Percentiles rank a stretch among this genome's conserved stretches.
These are phyloP conservation scores for Diaporthe helianthi DNA, from an alignment of 2,329 filamentous ascomycete genomes.

Conservation along the genomic window DNA sequence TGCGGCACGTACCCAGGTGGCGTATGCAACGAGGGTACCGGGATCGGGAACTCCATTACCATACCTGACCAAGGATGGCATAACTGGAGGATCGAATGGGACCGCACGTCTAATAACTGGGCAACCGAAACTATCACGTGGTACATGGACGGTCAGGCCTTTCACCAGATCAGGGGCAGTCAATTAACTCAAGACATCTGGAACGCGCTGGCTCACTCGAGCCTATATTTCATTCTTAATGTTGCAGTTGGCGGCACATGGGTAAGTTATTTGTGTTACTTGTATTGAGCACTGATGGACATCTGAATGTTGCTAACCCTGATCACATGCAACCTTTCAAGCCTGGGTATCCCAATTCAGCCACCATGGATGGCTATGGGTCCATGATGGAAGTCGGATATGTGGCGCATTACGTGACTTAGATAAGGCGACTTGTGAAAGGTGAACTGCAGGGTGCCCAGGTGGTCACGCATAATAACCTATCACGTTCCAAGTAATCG, in stretches of 20 bases:
- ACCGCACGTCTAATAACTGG: slow-evolving; percentile 54
- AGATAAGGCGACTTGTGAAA: background rate
- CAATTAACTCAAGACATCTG: slow-evolving; percentile 52
- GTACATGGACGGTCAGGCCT: slow-evolving; percentile 54
- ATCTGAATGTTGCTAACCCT: background rate
- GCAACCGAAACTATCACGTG: slow-evolving; percentile 55
- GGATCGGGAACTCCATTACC: slow-evolving; percentile 45
- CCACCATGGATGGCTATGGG: slow-evolving; percentile 41
- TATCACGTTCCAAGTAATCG: no score
- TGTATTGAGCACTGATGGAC: no score
- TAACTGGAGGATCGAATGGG: slow-evolving; percentile 55
- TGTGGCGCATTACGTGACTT: slow-evolving; percentile 38
- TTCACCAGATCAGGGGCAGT: slow-evolving; percentile 51
- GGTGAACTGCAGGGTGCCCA: no score
- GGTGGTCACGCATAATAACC: no score
- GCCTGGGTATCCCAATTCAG: slow-evolving; percentile 41
- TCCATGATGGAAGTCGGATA: slow-evolving; percentile 44
- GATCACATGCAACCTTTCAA: no score
- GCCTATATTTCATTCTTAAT: slow-evolving; percentile 41
- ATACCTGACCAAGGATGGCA: slow-evolving; percentile 58
- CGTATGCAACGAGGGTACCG: slow-evolving; percentile 55
- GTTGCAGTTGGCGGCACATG: slow-evolving; percentile 44
- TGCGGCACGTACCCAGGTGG: slow-evolving; percentile 52
- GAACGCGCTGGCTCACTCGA: slow-evolving; percentile 44
- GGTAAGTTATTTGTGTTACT: slow-evolving; percentile 37